Conservation (phyloP, 2,329 filamentous ascomycete genomes). For the Fusarium domesticum region DNA sequence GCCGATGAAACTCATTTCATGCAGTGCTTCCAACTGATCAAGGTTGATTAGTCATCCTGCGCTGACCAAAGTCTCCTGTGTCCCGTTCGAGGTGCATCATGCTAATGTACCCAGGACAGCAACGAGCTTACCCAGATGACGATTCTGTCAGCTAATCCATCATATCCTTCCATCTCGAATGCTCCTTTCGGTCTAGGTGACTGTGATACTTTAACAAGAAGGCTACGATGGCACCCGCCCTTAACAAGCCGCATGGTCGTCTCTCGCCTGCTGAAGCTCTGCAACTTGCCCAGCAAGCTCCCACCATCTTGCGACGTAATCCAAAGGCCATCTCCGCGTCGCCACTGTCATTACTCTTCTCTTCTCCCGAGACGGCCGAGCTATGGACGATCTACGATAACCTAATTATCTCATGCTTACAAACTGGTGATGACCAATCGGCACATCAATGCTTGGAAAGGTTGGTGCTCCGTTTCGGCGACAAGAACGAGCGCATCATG, state of each 20-base stretch:
- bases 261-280: conserved; percentile 55
- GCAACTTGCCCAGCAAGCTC: conserved; percentile 59
- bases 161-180: too few species aligned
- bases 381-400: conserved; percentile 87
- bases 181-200: too few species aligned
- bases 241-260: conserved; percentile 56
- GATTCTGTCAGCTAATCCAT: too few species aligned
- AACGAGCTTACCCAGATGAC: background rate
- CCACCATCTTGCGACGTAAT: conserved; percentile 51
- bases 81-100: background rate
- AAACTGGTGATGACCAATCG: conserved; percentile 76
- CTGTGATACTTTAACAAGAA: too few species aligned
- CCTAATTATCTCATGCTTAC: conserved; percentile 77
- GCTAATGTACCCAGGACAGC: background rate
- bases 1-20: too few species aligned
- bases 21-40: too few species aligned
- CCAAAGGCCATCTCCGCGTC: conserved; percentile 55
- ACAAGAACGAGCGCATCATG: conserved; percentile 80
- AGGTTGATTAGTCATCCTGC: background rate
- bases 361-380: conserved; percentile 67
- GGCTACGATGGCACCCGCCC: conserved; percentile 47
- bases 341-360: conserved; percentile 51
- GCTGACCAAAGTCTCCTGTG: background rate
- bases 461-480: conserved; percentile 76
- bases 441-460: conserved; percentile 73